Conservation (phyloP, 441 rosid species). For the Pelargonium cotyledonis region DNA sequence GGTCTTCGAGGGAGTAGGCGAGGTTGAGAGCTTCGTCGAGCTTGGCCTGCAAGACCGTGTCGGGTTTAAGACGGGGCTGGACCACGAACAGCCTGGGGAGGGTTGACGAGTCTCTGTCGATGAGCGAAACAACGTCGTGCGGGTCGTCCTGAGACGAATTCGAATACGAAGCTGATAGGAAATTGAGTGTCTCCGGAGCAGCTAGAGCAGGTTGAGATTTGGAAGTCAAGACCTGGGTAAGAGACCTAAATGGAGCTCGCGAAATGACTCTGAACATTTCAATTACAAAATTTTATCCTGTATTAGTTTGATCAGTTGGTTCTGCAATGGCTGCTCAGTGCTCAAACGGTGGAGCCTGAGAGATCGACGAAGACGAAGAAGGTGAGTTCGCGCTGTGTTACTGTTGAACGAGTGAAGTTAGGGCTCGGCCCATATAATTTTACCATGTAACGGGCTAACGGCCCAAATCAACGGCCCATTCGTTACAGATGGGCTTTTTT, state of each 20-base stretch:
- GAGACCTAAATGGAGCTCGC: slow-evolving; percentile 1
- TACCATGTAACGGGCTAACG: no score
- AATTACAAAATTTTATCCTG: not conserved
- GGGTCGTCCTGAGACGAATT: slow-evolving; percentile 6
- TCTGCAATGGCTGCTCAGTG: no score
- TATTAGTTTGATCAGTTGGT: no score
- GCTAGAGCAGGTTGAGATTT: not conserved
- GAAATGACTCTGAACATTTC: not conserved
- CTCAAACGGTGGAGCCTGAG: not conserved
- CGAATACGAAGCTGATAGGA: slow-evolving; percentile 7
- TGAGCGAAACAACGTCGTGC: slow-evolving; percentile 29
- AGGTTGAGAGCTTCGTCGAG: slow-evolving; percentile 82
- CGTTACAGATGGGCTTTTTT: no score
- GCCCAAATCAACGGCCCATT: no score
- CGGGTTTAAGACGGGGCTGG: slow-evolving; percentile 75
- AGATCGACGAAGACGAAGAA: not conserved
- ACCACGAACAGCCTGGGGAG: slow-evolving; percentile 74
- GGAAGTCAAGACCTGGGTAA: not conserved
- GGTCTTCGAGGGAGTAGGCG: slow-evolving; percentile 90
- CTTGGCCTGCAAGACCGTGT: slow-evolving; percentile 55
- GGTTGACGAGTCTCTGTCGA: slow-evolving; percentile 52
- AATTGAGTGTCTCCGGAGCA: not conserved
- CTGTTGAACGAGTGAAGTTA: no score
- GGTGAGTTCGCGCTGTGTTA: no score
- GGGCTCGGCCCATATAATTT: no score